Evolutionary conservation across 2,329 filamentous ascomycete species (phyloP).

Genomic region (Aspergillus brasiliensis): DNA sequence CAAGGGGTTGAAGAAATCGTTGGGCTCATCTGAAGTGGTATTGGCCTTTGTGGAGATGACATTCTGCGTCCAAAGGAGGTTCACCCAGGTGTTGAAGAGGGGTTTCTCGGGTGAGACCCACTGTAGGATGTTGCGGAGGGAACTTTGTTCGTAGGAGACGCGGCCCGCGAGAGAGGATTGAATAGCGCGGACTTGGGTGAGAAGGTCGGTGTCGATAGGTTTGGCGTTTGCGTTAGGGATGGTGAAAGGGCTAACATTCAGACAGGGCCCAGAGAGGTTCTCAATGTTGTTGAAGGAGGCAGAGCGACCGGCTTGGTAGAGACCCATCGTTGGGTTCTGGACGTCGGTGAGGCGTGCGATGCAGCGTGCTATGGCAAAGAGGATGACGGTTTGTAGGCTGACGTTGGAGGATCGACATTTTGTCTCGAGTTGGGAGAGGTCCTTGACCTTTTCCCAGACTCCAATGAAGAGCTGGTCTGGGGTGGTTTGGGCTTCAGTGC

Average conservation of each 20-base stretch:
- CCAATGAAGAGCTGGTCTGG: slow-evolving; percentile 26
- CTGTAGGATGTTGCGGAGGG: slow-evolving; percentile 26
- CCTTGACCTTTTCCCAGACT: slow-evolving; percentile 25
- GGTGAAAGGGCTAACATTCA: slow-evolving; percentile 34
- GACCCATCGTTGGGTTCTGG: slow-evolving; percentile 29
- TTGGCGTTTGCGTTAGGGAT: slow-evolving; percentile 15
- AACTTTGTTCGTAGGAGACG: slow-evolving; percentile 33
- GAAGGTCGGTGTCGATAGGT: not conserved
- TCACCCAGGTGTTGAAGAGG: slow-evolving; percentile 37
- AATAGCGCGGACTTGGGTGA: slow-evolving; percentile 19
- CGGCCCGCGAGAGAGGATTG: slow-evolving; percentile 30
- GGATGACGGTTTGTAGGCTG: slow-evolving; percentile 31
- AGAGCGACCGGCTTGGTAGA: slow-evolving; percentile 38
- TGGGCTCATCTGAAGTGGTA: not conserved
- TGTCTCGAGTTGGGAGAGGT: slow-evolving; percentile 25
- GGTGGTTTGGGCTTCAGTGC: not conserved
- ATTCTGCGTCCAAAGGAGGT: slow-evolving; percentile 34
- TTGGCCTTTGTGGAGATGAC: slow-evolving; percentile 6
- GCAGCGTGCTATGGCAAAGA: slow-evolving; percentile 31
- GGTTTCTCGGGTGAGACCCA: slow-evolving; percentile 17
- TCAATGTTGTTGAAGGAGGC: slow-evolving; percentile 29
- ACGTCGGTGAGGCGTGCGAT: slow-evolving; percentile 25
- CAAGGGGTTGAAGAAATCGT: slow-evolving; percentile 24
- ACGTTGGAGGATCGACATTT: slow-evolving; percentile 21
- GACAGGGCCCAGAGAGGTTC: slow-evolving; percentile 30